Evolutionary conservation across 768 basidiomycete genomes (phyloP).

Genomic region (Tricholoma hemisulphureum): DNA sequence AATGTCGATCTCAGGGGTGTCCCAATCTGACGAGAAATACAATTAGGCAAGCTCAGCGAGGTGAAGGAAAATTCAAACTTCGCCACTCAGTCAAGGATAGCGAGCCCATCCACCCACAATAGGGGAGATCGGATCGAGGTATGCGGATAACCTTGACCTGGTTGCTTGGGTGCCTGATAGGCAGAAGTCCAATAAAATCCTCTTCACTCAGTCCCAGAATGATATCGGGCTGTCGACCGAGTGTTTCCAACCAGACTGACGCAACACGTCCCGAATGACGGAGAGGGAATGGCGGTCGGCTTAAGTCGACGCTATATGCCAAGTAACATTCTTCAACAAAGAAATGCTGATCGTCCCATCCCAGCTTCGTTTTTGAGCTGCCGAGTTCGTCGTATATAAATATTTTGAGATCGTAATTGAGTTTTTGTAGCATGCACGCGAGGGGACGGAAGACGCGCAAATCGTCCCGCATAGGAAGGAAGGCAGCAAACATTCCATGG

Average conservation of each 20-base stretch:
- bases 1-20: slow-evolving; percentile 64
- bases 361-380: not conserved
- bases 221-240: slow-evolving; percentile 30
- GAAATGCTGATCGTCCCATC: slow-evolving; percentile 7
- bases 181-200: slow-evolving; percentile 16
- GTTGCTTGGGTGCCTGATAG: slow-evolving; percentile 15
- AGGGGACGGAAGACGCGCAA: slow-evolving; percentile 31
- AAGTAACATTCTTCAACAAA: slow-evolving; percentile 17
- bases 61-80: slow-evolving; percentile 36
- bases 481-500: slow-evolving; percentile 31
- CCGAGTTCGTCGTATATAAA: slow-evolving; percentile 27
- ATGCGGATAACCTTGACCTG: slow-evolving; percentile 38
- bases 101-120: slow-evolving; percentile 61
- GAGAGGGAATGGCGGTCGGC: not conserved
- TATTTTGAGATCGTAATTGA: slow-evolving; percentile 28
- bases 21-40: slow-evolving; percentile 60
- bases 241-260: slow-evolving; percentile 30
- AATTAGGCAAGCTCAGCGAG: slow-evolving; percentile 14
- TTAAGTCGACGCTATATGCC: slow-evolving; percentile 9
- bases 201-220: slow-evolving; percentile 33
- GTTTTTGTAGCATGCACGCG: slow-evolving; percentile 32
- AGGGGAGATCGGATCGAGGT: slow-evolving; percentile 46
- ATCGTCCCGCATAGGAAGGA: slow-evolving; percentile 35
- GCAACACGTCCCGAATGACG: not conserved
- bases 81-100: slow-evolving; percentile 56